phyloP scores from a whole-genome alignment of 2,329 filamentous ascomycete genomes.

The Alternaria triticimaculans region DNA sequence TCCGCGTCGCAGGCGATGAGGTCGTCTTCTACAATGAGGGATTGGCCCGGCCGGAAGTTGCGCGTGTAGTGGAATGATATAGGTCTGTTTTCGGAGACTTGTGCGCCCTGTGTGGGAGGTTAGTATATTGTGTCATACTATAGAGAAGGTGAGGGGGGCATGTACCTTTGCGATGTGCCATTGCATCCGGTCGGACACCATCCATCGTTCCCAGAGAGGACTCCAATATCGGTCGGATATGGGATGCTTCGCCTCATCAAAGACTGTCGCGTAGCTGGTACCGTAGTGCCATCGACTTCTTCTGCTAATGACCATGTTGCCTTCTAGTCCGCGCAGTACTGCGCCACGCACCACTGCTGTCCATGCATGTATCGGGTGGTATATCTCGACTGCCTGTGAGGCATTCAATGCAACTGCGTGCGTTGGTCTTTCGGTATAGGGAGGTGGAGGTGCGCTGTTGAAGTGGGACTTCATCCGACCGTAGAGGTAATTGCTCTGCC shows the following conservation, averaged over 20 bases:
- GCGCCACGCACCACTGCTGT: slow-evolving; percentile 81
- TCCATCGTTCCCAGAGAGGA: slow-evolving; percentile 80
- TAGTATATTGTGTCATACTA: neutral
- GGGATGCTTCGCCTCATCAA: slow-evolving; percentile 76
- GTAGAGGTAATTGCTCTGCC: slow-evolving; percentile 77
- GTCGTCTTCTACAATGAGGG: slow-evolving; percentile 79
- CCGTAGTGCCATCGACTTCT: slow-evolving; percentile 80
- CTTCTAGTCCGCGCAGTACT: slow-evolving; percentile 75
- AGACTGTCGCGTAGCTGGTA: slow-evolving; percentile 81
- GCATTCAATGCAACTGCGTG: slow-evolving; percentile 63
- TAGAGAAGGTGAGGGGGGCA: neutral
- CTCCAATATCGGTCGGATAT: slow-evolving; percentile 80
- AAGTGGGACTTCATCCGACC: slow-evolving; percentile 74
- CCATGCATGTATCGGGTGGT: slow-evolving; percentile 84
- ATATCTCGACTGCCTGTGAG: slow-evolving; percentile 72
- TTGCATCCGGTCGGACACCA: slow-evolving; percentile 83
- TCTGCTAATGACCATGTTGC: slow-evolving; percentile 78
- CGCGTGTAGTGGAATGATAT: slow-evolving; percentile 86
- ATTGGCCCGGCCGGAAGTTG: slow-evolving; percentile 81
- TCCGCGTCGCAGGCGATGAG: slow-evolving; percentile 78
- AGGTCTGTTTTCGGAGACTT: slow-evolving; percentile 74
- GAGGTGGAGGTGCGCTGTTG: slow-evolving; percentile 57
- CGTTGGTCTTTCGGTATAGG: slow-evolving; percentile 73
- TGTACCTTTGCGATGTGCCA: slow-evolving; percentile 80
- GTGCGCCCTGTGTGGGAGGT: slow-evolving; percentile 64